Percentiles rank a stretch among this genome's conserved stretches.
Evolutionary conservation across 2,329 filamentous ascomycete genomes (phyloP).

Genomic region (Camptophora hylomeconis): DNA sequence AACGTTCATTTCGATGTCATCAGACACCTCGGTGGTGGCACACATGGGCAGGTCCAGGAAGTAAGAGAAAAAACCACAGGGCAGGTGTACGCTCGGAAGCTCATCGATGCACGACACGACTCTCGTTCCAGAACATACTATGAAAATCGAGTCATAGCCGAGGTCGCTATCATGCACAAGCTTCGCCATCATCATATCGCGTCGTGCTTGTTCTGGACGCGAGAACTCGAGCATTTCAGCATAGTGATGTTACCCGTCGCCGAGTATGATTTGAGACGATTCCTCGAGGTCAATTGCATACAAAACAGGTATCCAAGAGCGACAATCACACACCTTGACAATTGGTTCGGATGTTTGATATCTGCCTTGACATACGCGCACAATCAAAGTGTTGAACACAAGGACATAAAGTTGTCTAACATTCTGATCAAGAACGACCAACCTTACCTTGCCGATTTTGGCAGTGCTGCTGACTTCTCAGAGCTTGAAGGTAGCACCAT

Average conservation of each 20-base stretch:
- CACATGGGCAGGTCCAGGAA: slow-evolving; percentile 16
- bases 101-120: slow-evolving; percentile 13
- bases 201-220: slow-evolving; percentile 22
- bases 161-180: slow-evolving; percentile 19
- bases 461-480: slow-evolving; percentile 7
- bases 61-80: slow-evolving; percentile 16
- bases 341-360: slow-evolving; percentile 8
- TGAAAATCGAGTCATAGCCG: slow-evolving; percentile 17
- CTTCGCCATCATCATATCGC: slow-evolving; percentile 21
- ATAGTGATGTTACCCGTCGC: slow-evolving; percentile 20
- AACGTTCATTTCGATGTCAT: slow-evolving; percentile 9
- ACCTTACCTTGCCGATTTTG: slow-evolving; percentile 14
- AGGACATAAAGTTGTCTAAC: slow-evolving; percentile 16
- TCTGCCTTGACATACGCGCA: slow-evolving; percentile 12
- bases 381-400: slow-evolving; percentile 8
- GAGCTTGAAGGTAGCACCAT: slow-evolving; percentile 4
- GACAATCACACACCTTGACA: slow-evolving; percentile 1
- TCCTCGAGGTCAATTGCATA: slow-evolving; percentile 7
- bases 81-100: slow-evolving; percentile 21
- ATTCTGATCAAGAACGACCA: slow-evolving; percentile 10
- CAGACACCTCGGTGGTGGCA: slow-evolving; percentile 14
- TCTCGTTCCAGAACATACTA: slow-evolving; percentile 13
- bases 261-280: slow-evolving; percentile 13
- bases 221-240: slow-evolving; percentile 20
- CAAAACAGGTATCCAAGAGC: not conserved